Evolutionary conservation across 1,284 basidiomycete genomes (phyloP).

Genomic region (Wolfiporia cocos): DNA sequence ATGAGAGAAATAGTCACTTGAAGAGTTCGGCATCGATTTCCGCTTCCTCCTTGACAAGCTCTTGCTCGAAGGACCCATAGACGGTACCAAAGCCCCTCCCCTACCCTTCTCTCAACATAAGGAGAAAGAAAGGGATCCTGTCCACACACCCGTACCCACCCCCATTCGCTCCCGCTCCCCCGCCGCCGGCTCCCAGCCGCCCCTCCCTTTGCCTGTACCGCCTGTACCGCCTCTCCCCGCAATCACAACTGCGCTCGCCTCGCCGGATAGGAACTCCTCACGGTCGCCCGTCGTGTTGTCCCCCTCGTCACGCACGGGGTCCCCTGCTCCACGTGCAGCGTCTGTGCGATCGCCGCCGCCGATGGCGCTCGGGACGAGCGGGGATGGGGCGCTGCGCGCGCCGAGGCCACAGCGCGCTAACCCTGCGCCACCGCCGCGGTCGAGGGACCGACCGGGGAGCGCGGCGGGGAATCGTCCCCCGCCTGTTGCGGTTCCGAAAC

Average conservation of each 20-base stretch:
- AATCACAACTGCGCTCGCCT: conserved; percentile 8
- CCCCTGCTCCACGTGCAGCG: conserved; percentile 15
- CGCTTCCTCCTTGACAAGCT: conserved; percentile 77
- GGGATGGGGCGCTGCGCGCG: conserved; percentile 22
- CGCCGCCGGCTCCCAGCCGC: conserved; percentile 21
- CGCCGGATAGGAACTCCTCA: conserved; percentile 8
- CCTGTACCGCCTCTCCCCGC: conserved; percentile 18
- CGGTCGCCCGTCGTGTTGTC: conserved; percentile 14
- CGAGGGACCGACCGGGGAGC: conserved; percentile 58
- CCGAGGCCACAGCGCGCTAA: conserved; percentile 27
- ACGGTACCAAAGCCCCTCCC: conserved; percentile 15
- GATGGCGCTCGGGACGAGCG: conserved; percentile 10
- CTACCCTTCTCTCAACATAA: conserved; percentile 30
- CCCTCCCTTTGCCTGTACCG: conserved; percentile 18
- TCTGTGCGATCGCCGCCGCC: conserved; percentile 16
- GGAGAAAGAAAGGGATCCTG: conserved; percentile 21
- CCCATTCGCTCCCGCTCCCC: conserved; percentile 25
- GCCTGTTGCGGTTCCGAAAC: conserved; percentile 23
- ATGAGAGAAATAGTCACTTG: conserved; percentile 61
- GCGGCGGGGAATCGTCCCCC: conserved; percentile 36
- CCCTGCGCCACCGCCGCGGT: conserved; percentile 49
- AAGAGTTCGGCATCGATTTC: conserved; percentile 92
- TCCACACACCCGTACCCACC: conserved; percentile 24
- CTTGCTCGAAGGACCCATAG: conserved; percentile 47
- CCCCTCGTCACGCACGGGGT: conserved; percentile 16